Evolutionary conservation across 345 rosid species (phyloP).

Genomic region (Sapria himalayana): DNA sequence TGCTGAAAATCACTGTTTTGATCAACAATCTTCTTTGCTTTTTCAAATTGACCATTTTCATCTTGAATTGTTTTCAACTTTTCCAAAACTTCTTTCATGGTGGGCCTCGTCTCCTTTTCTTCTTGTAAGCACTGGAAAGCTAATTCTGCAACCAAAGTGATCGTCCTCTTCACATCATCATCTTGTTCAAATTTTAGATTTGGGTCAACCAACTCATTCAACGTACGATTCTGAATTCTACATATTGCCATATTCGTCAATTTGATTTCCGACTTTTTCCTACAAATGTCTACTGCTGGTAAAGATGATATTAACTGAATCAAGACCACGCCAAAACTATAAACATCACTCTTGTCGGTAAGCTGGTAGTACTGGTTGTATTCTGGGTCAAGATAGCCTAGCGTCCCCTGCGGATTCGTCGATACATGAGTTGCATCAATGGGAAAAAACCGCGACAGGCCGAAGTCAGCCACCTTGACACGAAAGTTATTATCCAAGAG

Average conservation of each 20-base stretch:
- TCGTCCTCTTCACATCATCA: conserved; percentile 14
- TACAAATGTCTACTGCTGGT: conserved; percentile 45
- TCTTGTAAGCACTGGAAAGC: conserved; percentile 69
- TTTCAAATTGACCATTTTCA: conserved; percentile 10
- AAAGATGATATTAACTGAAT: conserved; percentile 47
- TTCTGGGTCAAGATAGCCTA: conserved; percentile 83
- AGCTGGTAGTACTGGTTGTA: conserved; percentile 61
- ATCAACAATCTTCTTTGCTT: conserved; percentile 22
- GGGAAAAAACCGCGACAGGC: conserved; percentile 60
- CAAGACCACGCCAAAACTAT: conserved; percentile 78
- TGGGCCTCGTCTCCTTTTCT: conserved; percentile 55
- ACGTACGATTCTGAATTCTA: conserved; percentile 39
- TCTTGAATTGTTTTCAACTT: conserved; percentile 23
- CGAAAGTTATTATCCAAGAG: conserved; percentile 33
- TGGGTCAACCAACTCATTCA: conserved; percentile 57
- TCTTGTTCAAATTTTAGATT: conserved; percentile 38
- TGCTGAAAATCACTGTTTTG: conserved; percentile 23
- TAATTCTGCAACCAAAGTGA: conserved; percentile 38
- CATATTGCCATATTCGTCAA: conserved; percentile 54
- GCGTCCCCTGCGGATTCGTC: conserved; percentile 90
- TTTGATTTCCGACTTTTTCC: conserved; percentile 49
- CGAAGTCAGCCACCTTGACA: conserved; percentile 91
- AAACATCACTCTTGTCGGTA: conserved; percentile 74
- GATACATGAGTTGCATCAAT: conserved; percentile 61
- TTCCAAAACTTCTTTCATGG: conserved; percentile 46